Percentiles rank a stretch among this genome's conserved stretches.
Conservation (phyloP, 192 early-diverging fungal species). For the Umbelopsis ramanniana region DNA sequence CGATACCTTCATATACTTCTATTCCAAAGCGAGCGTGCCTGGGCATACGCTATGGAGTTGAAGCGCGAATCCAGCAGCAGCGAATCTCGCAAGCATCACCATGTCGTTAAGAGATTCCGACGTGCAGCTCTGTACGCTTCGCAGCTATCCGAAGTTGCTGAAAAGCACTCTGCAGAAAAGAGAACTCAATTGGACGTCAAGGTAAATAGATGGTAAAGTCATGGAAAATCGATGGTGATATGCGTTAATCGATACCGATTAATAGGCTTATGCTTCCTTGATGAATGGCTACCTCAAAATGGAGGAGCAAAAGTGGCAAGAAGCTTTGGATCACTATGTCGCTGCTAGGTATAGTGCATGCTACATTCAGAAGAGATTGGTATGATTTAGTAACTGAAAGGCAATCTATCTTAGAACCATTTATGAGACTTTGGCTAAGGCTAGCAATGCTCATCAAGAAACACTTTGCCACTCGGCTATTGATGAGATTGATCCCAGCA, state of each 20-base stretch:
- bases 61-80: conserved; percentile 59
- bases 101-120: conserved; percentile 65
- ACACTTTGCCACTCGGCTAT: conserved; percentile 68
- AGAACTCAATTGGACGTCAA: conserved; percentile 60
- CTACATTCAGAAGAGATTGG: not conserved
- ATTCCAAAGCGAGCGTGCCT: conserved; percentile 75
- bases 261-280: conserved; percentile 66
- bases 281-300: conserved; percentile 72
- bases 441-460: conserved; percentile 59
- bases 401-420: conserved; percentile 52
- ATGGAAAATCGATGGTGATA: not conserved
- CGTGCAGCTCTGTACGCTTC: conserved; percentile 60
- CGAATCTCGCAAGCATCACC: conserved; percentile 69
- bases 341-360: conserved; percentile 56
- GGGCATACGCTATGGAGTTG: conserved; percentile 81
- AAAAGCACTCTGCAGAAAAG: conserved; percentile 51
- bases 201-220: conserved; percentile 30
- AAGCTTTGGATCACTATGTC: conserved; percentile 63
- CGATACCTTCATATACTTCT: conserved; percentile 64
- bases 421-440: conserved; percentile 65
- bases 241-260: not conserved
- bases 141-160: conserved; percentile 51
- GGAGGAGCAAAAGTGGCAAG: conserved; percentile 72
- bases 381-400: not conserved
- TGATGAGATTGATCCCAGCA: conserved; percentile 79